Evolutionary conservation across 2,329 filamentous ascomycete genomes (phyloP).

Genomic region (Zelopaecilomyces penicillatus): DNA sequence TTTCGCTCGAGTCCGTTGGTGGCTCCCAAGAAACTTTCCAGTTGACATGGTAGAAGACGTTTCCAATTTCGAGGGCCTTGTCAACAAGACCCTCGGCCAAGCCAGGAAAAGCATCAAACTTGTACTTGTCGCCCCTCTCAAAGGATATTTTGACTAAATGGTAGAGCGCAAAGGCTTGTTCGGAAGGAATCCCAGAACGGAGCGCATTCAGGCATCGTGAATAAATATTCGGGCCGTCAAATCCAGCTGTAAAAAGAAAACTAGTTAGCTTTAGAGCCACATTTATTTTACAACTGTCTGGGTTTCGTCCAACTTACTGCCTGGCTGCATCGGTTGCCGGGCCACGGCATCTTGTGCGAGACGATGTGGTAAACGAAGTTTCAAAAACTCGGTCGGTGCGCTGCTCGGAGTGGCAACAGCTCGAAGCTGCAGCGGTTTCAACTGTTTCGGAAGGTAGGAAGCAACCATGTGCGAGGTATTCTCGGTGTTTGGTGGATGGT

Average conservation of each 20-base stretch:
- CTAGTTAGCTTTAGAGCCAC: neutral
- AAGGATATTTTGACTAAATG: slow-evolving; percentile 93
- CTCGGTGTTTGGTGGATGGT: slow-evolving; percentile 48
- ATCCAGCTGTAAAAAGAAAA: slow-evolving; percentile 35
- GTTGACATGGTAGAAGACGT: slow-evolving; percentile 70
- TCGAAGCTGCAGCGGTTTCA: slow-evolving; percentile 57
- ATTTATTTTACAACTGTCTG: neutral
- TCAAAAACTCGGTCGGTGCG: slow-evolving; percentile 56
- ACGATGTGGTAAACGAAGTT: slow-evolving; percentile 34
- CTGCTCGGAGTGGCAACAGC: slow-evolving; percentile 69
- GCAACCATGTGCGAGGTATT: slow-evolving; percentile 53
- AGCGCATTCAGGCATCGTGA: slow-evolving; percentile 78
- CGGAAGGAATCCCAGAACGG: slow-evolving; percentile 66
- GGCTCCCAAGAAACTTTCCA: slow-evolving; percentile 68
- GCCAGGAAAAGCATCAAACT: slow-evolving; percentile 83
- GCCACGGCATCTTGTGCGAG: slow-evolving; percentile 19
- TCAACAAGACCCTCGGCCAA: slow-evolving; percentile 82
- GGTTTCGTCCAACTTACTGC: slow-evolving; percentile 42
- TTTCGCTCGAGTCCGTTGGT: slow-evolving; percentile 44
- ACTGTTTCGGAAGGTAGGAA: slow-evolving; percentile 59
- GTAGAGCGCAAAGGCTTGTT: slow-evolving; percentile 88
- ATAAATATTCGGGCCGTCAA: slow-evolving; percentile 82
- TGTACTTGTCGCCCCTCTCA: slow-evolving; percentile 90
- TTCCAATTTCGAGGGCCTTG: slow-evolving; percentile 71
- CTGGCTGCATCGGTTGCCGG: slow-evolving; percentile 47